Conservation (phyloP, 345 rosid genomes). For the Reutealis trisperma region DNA sequence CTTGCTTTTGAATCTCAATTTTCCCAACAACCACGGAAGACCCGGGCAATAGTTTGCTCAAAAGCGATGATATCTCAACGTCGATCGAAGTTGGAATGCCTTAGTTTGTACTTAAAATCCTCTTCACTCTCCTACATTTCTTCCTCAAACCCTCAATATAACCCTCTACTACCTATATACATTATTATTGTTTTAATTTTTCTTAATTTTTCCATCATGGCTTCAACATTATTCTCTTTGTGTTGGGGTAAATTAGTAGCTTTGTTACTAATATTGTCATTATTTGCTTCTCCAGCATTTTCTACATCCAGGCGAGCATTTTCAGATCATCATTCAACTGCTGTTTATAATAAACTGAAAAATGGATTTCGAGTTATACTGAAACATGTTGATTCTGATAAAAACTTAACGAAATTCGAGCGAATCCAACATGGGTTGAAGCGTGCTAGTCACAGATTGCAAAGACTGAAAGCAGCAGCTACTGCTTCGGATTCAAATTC, state of each 20-base stretch:
- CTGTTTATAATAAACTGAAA: background rate
- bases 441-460: conserved; percentile 62
- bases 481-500: conserved; percentile 36
- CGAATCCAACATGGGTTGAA: conserved; percentile 61
- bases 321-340: background rate
- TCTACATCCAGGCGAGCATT: conserved; percentile 35
- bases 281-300: background rate
- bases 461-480: conserved; percentile 51
- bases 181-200: too few relatives aligned
- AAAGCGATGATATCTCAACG: conserved; percentile 30
- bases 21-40: conserved; percentile 35
- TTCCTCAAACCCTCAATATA: background rate
- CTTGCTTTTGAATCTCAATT: conserved; percentile 18
- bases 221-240: conserved; percentile 12
- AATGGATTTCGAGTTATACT: conserved; percentile 54
- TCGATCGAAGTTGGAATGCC: conserved; percentile 21
- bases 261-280: background rate
- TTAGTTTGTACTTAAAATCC: conserved; percentile 21
- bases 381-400: conserved; percentile 65
- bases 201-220: conserved; percentile 10
- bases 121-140: conserved; percentile 14
- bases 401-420: conserved; percentile 75
- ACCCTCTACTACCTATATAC: too few relatives aligned
- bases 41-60: conserved; percentile 4
- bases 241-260: background rate